Percentiles rank a stretch among this genome's conserved stretches.
Evolutionary conservation across 305 asterid genomes (phyloP).

Genomic region (Rubia peregrina): DNA sequence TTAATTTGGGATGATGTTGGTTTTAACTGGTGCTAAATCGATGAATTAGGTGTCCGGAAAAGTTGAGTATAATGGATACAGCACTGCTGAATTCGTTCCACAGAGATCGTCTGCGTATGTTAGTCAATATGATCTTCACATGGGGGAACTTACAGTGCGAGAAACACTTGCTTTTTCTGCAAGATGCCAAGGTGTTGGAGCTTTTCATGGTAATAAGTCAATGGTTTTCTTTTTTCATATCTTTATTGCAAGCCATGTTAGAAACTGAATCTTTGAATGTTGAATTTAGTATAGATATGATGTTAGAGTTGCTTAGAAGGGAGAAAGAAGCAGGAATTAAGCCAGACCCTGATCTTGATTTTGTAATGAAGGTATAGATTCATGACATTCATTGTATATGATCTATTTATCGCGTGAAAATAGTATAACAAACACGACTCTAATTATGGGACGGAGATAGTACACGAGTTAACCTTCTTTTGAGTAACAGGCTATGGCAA

Average conservation of each 20-base stretch:
- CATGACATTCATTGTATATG: neutral
- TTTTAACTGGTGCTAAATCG: neutral
- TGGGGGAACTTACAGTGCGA: conserved; percentile 23
- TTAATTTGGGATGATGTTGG: conserved; percentile 8
- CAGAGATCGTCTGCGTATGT: conserved; percentile 68
- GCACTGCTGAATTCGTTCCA: conserved; percentile 60
- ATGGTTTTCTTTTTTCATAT: neutral
- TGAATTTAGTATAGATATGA: conserved; percentile 38
- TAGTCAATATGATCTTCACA: conserved; percentile 54
- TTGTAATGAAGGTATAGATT: conserved; percentile 42
- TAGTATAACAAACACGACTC: neutral
- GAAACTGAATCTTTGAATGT: neutral
- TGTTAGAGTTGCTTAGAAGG: conserved; percentile 51
- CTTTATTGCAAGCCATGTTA: neutral
- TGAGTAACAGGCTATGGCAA: conserved; percentile 35
- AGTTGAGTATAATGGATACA: conserved; percentile 70
- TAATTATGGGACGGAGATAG: neutral
- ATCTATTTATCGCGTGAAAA: neutral
- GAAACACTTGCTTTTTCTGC: conserved; percentile 26
- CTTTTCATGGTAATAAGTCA: conserved; percentile 16
- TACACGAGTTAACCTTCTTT: neutral
- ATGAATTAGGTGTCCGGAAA: conserved; percentile 42
- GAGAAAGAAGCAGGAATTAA: conserved; percentile 49
- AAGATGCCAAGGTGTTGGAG: conserved; percentile 26
- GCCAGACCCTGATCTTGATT: conserved; percentile 62